Evolutionary conservation across 768 basidiomycete genomes (phyloP).

Genomic region (Amanita thiersii): DNA sequence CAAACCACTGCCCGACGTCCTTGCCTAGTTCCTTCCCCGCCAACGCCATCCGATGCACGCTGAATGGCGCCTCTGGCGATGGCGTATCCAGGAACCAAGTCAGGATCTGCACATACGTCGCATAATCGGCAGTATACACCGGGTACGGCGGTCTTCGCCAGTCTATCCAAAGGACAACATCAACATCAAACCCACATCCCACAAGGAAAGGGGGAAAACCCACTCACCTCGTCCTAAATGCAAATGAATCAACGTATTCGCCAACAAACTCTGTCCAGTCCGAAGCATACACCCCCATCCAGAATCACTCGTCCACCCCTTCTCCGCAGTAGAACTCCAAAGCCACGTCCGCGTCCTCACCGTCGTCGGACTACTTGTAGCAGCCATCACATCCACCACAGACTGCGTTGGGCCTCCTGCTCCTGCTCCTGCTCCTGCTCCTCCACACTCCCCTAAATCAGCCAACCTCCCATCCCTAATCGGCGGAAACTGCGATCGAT

Average conservation of each 20-base stretch:
- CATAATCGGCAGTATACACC: constrained; percentile 56
- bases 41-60: constrained; percentile 92
- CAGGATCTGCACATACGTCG: constrained; percentile 83
- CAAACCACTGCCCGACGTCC: constrained; percentile 97
- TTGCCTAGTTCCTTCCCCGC: constrained; percentile 94
- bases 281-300: constrained; percentile 33
- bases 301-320: constrained; percentile 47
- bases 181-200: constrained; percentile 12
- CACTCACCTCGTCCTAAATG: constrained; percentile 52
- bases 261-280: constrained; percentile 28
- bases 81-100: constrained; percentile 96
- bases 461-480: constrained; percentile 55
- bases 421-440: neutral
- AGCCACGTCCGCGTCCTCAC: constrained; percentile 50
- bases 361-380: constrained; percentile 23
- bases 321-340: constrained; percentile 55
- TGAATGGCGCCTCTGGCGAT: constrained; percentile 77
- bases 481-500: constrained; percentile 79
- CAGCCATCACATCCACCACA: constrained; percentile 12
- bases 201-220: constrained; percentile 3
- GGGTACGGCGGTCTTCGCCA: constrained; percentile 73
- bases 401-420: no score
- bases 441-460: constrained; percentile 20
- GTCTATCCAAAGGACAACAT: constrained; percentile 34
- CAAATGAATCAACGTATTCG: constrained; percentile 35